phyloP scores from a whole-genome alignment of 1,284 basidiomycete genomes.

The Athelia sp. region DNA sequence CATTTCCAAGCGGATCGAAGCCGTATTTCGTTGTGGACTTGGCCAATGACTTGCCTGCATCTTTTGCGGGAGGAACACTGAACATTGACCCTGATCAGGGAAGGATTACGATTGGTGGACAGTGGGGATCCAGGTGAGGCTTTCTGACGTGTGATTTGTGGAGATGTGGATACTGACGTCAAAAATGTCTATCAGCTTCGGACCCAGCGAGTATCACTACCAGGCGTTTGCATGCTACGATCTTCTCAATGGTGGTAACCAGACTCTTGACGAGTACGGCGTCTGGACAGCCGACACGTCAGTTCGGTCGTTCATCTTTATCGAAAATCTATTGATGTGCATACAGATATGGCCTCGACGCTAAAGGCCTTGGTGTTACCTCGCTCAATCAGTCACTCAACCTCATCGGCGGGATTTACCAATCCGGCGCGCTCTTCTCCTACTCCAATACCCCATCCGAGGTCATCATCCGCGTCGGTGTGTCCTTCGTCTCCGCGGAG shows the following conservation, averaged over 20 bases:
- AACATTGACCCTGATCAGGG: constrained; percentile 53
- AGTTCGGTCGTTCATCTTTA: constrained; percentile 10
- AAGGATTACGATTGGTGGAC: constrained; percentile 55
- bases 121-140: constrained; percentile 53
- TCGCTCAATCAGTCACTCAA: constrained; percentile 54
- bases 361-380: constrained; percentile 57
- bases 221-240: constrained; percentile 68
- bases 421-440: constrained; percentile 65
- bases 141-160: not conserved
- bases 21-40: constrained; percentile 64
- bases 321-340: not conserved
- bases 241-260: constrained; percentile 52
- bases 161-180: not conserved
- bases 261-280: constrained; percentile 56
- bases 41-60: constrained; percentile 56
- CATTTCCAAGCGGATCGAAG: constrained; percentile 53
- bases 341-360: constrained; percentile 49
- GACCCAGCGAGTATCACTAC: constrained; percentile 50
- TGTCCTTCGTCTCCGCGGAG: constrained; percentile 57
- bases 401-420: constrained; percentile 56
- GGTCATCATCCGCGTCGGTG: constrained; percentile 57
- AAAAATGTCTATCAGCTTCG: constrained; percentile 39
- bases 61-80: constrained; percentile 58
- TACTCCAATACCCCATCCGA: constrained; percentile 39
- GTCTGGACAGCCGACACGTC: constrained; percentile 62